Conservation (phyloP, 305 asterid genomes). For the Fraxinus greggii region DNA sequence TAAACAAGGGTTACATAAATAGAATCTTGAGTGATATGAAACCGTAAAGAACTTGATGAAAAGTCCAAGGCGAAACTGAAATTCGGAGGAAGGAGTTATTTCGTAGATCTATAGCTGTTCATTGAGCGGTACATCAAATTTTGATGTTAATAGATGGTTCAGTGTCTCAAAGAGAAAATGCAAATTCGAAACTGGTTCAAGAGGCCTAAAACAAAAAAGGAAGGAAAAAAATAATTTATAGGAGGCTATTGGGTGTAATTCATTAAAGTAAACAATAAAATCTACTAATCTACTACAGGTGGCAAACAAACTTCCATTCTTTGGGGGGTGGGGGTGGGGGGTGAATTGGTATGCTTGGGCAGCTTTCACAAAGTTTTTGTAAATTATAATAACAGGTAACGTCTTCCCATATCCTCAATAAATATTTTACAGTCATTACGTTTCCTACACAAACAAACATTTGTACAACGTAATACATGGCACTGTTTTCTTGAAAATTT, state of each 20-base stretch:
- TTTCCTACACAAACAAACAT: not conserved
- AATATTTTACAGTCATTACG: not conserved
- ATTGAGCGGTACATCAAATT: not conserved
- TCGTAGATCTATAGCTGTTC: conserved; percentile 5
- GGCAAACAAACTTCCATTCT: not conserved
- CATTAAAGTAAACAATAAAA: not conserved
- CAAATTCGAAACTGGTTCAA: not conserved
- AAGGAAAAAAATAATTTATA: not conserved
- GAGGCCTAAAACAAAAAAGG: not conserved
- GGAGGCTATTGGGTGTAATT: not conserved
- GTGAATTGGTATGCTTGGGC: not conserved
- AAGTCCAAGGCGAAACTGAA: not conserved
- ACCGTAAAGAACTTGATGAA: conserved; percentile 15
- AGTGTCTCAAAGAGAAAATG: not conserved
- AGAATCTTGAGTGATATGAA: not conserved
- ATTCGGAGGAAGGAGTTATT: not conserved
- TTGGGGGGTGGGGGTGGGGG: not conserved
- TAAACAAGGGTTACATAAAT: not conserved
- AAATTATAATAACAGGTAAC: not conserved
- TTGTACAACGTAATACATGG: not conserved
- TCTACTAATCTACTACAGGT: not conserved
- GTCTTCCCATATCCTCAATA: not conserved
- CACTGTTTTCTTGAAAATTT: not conserved
- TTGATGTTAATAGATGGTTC: not conserved
- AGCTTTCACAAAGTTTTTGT: not conserved